Conservation (phyloP, 768 basidiomycete genomes). For the Psilocybe subaeruginosa region DNA sequence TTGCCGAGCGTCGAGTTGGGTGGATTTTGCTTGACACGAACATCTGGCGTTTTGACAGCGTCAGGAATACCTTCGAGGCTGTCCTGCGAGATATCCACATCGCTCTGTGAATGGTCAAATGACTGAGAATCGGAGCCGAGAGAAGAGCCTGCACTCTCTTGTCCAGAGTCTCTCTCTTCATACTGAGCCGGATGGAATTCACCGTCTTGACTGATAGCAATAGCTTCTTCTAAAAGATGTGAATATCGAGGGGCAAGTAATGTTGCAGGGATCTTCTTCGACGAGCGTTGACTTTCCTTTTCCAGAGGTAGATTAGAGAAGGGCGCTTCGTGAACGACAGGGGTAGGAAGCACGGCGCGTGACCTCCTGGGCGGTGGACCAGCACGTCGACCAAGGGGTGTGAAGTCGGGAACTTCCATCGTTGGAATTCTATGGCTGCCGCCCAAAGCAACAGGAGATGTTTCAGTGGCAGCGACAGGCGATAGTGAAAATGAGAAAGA, state of each 20-base stretch:
- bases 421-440: conserved; percentile 19
- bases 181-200: not conserved
- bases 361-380: conserved; percentile 29
- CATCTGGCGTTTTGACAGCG: not conserved
- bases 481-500: conserved; percentile 22
- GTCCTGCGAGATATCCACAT: not conserved
- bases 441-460: conserved; percentile 6
- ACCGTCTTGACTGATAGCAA: conserved; percentile 35
- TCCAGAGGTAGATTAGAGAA: conserved; percentile 33
- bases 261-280: conserved; percentile 38
- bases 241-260: conserved; percentile 59
- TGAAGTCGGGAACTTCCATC: conserved; percentile 57
- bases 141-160: not conserved
- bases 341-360: conserved; percentile 24
- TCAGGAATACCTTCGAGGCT: not conserved
- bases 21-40: not conserved
- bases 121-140: not conserved
- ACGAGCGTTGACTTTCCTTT: conserved; percentile 8
- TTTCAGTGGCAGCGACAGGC: not conserved
- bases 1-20: conserved; percentile 34
- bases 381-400: conserved; percentile 41
- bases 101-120: not conserved
- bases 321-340: conserved; percentile 29
- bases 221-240: conserved; percentile 59
- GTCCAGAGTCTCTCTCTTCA: not conserved